Evolutionary conservation across 495 filamentous ascomycete species (phyloP), one percentile per base, ranked within the genome.

Genomic region (Xylaria telfairii): DNA sequence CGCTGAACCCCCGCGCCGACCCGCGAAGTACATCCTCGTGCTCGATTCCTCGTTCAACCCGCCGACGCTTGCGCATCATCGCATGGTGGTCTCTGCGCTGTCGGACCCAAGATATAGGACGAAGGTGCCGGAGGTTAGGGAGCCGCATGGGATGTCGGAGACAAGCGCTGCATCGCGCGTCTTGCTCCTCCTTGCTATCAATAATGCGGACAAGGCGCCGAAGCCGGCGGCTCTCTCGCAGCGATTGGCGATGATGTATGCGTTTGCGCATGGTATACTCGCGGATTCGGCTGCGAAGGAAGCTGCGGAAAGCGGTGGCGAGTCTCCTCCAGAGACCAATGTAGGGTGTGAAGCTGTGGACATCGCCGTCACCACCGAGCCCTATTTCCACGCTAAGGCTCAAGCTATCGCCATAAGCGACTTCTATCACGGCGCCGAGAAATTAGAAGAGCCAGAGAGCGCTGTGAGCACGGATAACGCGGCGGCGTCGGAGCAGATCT

Each of bases 21-120:
- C 65, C 7, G 79, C 81, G 0, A 70, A 67, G 0, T 71, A 72
- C 3, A 86, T 98, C 73, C 91, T 94, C 79, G 89, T 98, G 71
- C 89, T 98, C 74, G 95, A 98, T 80, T 96, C 95, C 3, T 95
- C 92, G 67, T 98, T 97, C 88, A 98, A 98, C 76, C 95, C 95
- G 19, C 95, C 95, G 12, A 95, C 94, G 3, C 83, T 87, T 46
- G 95, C 95, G 13, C 95, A 98, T 78, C 85, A 92, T 63, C 84
- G 83, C 62, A 93, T 98, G 77, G 92, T 90, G 4, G 82, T 84
- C 28, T 90, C 91, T 12, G 92, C 93, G 13, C 79, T 96, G 4
- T 78, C 78, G 26, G 76, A 81, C n/a, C 79, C 86, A 46, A 74
- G 74, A 28, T 73, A 65, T 1, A 54, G 32, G 39, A 56, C 46